Conservation (phyloP, 2,329 filamentous ascomycete species). For the Atkinsonella hypoxylon region DNA sequence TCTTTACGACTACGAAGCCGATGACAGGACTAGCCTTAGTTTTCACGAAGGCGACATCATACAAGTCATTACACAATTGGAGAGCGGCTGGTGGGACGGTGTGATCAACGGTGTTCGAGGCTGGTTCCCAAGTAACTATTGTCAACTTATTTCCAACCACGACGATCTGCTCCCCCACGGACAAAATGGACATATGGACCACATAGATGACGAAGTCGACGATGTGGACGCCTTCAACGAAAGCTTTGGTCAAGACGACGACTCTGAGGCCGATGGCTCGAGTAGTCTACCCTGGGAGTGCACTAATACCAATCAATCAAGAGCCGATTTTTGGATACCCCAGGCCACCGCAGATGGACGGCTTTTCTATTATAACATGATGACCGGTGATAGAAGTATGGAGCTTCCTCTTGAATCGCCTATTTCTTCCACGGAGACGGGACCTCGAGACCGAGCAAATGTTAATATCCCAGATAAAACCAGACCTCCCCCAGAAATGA, state of each 20-base stretch:
- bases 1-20: constrained; percentile 94
- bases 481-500: constrained; percentile 78
- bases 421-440: constrained; percentile 64
- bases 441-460: constrained; percentile 80
- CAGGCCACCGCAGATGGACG: constrained; percentile 90
- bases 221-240: constrained; percentile 56
- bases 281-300: constrained; percentile 58
- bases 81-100: constrained; percentile 99
- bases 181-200: constrained; percentile 41
- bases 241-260: constrained; percentile 54
- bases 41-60: constrained; percentile 97
- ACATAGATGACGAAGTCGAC: constrained; percentile 49
- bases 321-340: constrained; percentile 96
- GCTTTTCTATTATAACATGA: constrained; percentile 95
- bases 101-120: constrained; percentile 93
- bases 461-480: constrained; percentile 82
- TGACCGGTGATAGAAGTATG: constrained; percentile 90
- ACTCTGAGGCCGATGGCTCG: constrained; percentile 48
- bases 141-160: constrained; percentile 67
- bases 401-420: constrained; percentile 91
- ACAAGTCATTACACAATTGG: constrained; percentile 93
- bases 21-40: constrained; percentile 91
- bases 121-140: constrained; percentile 99
- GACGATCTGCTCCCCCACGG: constrained; percentile 57
- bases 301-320: constrained; percentile 56